These are phyloP conservation scores for Moelleriella libera DNA, from an alignment of 2,329 filamentous ascomycete genomes.

Conservation along the genomic window DNA sequence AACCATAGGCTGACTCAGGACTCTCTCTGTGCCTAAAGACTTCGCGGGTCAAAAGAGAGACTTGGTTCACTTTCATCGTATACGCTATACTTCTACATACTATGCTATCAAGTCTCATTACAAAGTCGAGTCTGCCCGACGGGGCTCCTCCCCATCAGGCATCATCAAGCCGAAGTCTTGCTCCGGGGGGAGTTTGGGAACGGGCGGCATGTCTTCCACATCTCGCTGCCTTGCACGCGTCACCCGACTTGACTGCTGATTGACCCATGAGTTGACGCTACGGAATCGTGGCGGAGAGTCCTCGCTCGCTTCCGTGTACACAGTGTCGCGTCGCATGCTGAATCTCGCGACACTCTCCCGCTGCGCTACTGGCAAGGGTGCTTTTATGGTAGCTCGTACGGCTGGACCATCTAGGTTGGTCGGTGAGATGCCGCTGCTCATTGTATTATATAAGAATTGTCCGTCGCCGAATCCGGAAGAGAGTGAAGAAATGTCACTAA, in stretches of 20 bases:
- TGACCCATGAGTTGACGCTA: conserved; percentile 48
- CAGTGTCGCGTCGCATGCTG: conserved; percentile 26
- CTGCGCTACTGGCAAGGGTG: conserved; percentile 3
- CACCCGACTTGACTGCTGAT: conserved; percentile 44
- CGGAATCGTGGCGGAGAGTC: conserved; percentile 42
- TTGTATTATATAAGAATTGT: conserved; percentile 32
- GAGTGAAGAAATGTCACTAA: conserved; percentile 42
- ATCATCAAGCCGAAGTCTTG: conserved; percentile 36
- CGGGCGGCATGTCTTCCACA: conserved; percentile 19
- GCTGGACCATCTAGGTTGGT: not conserved
- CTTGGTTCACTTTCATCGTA: not conserved
- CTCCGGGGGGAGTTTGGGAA: conserved; percentile 28
- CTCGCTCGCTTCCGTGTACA: conserved; percentile 38
- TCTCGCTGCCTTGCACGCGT: conserved; percentile 28
- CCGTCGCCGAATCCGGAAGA: conserved; percentile 52
- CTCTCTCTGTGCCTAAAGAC: too few relatives aligned
- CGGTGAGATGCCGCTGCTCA: not conserved
- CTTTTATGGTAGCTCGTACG: conserved; percentile 6
- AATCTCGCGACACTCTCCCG: conserved; percentile 4
- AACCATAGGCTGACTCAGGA: too few relatives aligned
- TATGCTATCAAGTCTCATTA: not conserved
- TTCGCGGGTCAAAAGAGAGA: not conserved
- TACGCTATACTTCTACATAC: not conserved
- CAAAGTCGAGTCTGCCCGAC: conserved; percentile 17
- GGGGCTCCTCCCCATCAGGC: conserved; percentile 32